These are phyloP conservation scores for Falciphora oryzae DNA, from an alignment of 2,329 filamentous ascomycete species.

Conservation along the genomic window DNA sequence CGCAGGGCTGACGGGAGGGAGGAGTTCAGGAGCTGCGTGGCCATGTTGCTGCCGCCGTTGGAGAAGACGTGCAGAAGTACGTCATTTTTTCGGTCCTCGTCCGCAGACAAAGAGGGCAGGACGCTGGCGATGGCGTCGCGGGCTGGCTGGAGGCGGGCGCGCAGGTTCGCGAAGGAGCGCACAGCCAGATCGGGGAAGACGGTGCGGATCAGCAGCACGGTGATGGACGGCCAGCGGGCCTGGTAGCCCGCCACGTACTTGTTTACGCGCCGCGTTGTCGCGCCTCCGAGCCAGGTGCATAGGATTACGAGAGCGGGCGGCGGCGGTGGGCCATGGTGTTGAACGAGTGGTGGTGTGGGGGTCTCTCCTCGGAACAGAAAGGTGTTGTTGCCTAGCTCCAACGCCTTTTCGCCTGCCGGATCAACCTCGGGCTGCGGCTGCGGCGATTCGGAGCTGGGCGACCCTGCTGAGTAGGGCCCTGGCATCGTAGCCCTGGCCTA, in stretches of 20 bases:
- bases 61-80: background rate
- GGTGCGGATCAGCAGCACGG: conserved; percentile 6
- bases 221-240: background rate
- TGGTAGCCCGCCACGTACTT: conserved; percentile 6
- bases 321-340: background rate
- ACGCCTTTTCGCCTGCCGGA: background rate
- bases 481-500: background rate
- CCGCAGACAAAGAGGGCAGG: background rate
- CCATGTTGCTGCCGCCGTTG: conserved; percentile 4
- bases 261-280: too few species aligned
- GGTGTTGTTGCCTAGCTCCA: conserved; percentile 6
- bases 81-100: background rate
- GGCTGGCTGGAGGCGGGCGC: conserved; percentile 2
- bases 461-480: background rate
- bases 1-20: background rate
- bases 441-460: too few species aligned
- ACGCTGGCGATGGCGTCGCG: conserved; percentile 6
- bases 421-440: background rate
- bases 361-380: background rate
- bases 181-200: background rate
- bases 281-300: too few species aligned
- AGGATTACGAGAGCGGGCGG: background rate
- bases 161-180: conserved; percentile 4
- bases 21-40: background rate
- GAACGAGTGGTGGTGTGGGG: background rate